Evolutionary conservation across 2,329 filamentous ascomycete genomes (phyloP).

Genomic region (Paraphaeosphaeria sporulosa): DNA sequence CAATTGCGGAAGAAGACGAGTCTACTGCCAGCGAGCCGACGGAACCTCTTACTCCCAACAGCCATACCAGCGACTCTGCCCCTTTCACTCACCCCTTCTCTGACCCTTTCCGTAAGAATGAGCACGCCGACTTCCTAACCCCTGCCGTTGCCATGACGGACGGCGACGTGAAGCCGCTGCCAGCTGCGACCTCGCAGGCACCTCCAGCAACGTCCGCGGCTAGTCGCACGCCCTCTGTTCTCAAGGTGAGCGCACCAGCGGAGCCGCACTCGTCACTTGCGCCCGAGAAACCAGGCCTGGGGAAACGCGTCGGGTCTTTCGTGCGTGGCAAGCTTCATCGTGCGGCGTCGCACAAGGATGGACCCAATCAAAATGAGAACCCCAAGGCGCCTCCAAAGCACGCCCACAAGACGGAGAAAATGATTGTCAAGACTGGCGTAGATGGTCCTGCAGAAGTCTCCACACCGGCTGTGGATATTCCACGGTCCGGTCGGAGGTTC

Average conservation of each 20-base stretch:
- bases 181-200: constrained; percentile 14
- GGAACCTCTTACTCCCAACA: constrained; percentile 50
- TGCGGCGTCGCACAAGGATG: constrained; percentile 29
- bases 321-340: constrained; percentile 43
- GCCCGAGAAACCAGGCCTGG: constrained; percentile 38
- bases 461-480: constrained; percentile 32
- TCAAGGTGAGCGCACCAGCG: constrained; percentile 18
- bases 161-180: neutral
- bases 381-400: constrained; percentile 15
- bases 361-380: constrained; percentile 6
- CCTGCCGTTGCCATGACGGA: constrained; percentile 7
- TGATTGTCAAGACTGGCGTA: constrained; percentile 39
- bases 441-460: constrained; percentile 36
- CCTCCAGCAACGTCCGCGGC: constrained; percentile 17
- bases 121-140: constrained; percentile 27
- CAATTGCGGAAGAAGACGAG: constrained; percentile 50
- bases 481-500: constrained; percentile 37
- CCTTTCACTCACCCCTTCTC: constrained; percentile 41
- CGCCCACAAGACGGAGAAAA: constrained; percentile 25
- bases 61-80: constrained; percentile 42
- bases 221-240: constrained; percentile 16
- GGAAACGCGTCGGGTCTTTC: constrained; percentile 43
- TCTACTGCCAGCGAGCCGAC: constrained; percentile 49
- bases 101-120: constrained; percentile 41
- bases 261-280: constrained; percentile 20